Evolutionary conservation across 176 grass and related monocot genomes (phyloP).

Genomic region (Carex cristatella): DNA sequence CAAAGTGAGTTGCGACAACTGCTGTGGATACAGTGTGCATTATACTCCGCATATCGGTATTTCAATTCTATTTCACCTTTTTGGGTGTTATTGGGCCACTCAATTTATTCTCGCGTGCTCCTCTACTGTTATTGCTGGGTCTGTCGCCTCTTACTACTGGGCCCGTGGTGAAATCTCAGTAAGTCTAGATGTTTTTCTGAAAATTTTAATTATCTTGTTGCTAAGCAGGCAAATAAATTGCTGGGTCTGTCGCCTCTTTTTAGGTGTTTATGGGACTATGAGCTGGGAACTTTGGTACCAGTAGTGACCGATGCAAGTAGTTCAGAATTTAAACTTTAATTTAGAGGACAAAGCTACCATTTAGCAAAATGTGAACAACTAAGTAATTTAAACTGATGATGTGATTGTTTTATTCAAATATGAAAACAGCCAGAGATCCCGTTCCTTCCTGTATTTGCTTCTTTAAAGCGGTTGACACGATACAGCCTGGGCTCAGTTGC

Average conservation of each 20-base stretch:
- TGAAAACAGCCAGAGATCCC: conserved; percentile 86
- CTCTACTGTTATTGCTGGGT: conserved; percentile 81
- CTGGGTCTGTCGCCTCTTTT: no score
- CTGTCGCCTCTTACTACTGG: conserved; percentile 97
- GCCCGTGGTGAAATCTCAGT: conserved; percentile 81
- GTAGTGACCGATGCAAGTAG: not conserved
- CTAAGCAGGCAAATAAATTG: not conserved
- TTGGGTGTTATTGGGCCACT: conserved; percentile 93
- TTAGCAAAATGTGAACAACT: not conserved
- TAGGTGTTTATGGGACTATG: not conserved
- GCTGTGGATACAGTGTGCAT: conserved; percentile 86
- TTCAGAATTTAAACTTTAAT: not conserved
- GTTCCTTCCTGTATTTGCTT: conserved; percentile 80
- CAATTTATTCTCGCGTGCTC: conserved; percentile 89
- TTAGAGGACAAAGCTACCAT: not conserved
- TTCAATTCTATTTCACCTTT: conserved; percentile 88
- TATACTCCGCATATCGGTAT: conserved; percentile 92
- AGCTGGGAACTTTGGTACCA: not conserved
- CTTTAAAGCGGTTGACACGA: conserved; percentile 62
- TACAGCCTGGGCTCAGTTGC: conserved; percentile 91
- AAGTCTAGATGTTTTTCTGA: conserved; percentile 23
- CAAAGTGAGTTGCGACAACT: conserved; percentile 88
- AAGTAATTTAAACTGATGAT: not conserved
- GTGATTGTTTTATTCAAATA: not conserved
- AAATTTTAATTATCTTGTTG: conserved; percentile 5